Evolutionary conservation across 305 asterid genomes (phyloP).

Genomic region (Fraxinus sp.): DNA sequence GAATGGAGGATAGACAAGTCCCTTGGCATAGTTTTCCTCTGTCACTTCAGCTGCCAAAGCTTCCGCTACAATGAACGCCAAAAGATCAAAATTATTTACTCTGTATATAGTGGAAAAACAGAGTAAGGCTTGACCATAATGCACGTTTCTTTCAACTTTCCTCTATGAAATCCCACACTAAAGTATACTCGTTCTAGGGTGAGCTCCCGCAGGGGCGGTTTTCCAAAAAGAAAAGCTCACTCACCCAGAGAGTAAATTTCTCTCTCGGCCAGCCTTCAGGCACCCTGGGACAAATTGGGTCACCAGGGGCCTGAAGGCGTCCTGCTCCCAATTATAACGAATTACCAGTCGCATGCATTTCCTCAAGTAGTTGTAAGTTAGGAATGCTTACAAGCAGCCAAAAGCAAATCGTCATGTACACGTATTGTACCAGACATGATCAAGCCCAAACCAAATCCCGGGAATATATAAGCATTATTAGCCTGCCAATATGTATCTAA

Average conservation of each 20-base stretch:
- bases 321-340: not conserved
- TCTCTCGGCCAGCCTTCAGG: not conserved
- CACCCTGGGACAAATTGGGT: not conserved
- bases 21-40: constrained; percentile 63
- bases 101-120: not conserved
- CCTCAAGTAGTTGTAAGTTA: not conserved
- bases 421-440: constrained; percentile 92
- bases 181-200: not conserved
- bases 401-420: constrained; percentile 80
- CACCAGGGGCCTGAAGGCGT: not conserved
- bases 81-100: not conserved
- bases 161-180: not conserved
- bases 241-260: not conserved
- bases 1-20: constrained; percentile 82
- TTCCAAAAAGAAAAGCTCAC: not conserved
- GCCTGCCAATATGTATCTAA: constrained; percentile 44
- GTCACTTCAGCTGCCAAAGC: constrained; percentile 72
- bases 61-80: constrained; percentile 53
- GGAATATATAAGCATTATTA: constrained; percentile 90
- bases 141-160: not conserved
- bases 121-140: not conserved
- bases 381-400: constrained; percentile 79
- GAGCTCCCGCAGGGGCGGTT: not conserved
- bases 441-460: constrained; percentile 89
- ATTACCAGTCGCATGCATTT: not conserved